Evolutionary conservation across 495 filamentous ascomycete genomes (phyloP).

Genomic region (Talaromyces proteolyticus): DNA sequence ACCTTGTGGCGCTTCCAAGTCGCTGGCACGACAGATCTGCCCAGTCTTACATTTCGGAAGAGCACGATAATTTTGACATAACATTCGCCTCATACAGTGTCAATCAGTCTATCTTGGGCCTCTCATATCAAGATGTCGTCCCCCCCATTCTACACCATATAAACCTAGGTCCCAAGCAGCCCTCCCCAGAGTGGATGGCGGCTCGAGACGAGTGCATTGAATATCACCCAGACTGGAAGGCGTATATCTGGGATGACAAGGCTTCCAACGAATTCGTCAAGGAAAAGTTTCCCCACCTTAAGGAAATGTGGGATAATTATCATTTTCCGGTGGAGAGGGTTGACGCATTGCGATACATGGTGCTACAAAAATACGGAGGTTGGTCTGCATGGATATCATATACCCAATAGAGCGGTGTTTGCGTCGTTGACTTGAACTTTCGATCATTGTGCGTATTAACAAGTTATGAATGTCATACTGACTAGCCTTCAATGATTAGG

Average conservation of each 20-base stretch:
- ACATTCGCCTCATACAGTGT: neutral
- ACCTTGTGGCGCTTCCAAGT: too few species aligned
- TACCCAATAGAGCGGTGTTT: too few species aligned
- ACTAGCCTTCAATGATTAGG: conserved; percentile 6
- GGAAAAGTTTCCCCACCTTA: conserved; percentile 60
- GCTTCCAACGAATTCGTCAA: conserved; percentile 53
- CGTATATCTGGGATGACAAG: conserved; percentile 57
- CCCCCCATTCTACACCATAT: too few species aligned
- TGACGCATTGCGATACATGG: conserved; percentile 67
- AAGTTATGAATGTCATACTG: neutral
- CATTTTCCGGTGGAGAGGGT: conserved; percentile 62
- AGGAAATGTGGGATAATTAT: conserved; percentile 60
- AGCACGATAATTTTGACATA: neutral
- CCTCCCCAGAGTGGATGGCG: too few species aligned
- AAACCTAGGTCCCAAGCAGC: too few species aligned
- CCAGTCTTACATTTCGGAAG: too few species aligned
- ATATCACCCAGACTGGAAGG: conserved; percentile 29
- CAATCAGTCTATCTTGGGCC: too few species aligned
- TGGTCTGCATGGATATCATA: conserved; percentile 20
- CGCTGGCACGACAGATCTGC: too few species aligned
- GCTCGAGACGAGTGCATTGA: conserved; percentile 26
- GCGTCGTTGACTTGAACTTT: too few species aligned
- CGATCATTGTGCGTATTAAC: too few species aligned
- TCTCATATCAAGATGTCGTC: too few species aligned
- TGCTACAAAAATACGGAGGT: conserved; percentile 62